Conservation (phyloP, 768 basidiomycete species). For the Phlebiopsis flavidoalba region DNA sequence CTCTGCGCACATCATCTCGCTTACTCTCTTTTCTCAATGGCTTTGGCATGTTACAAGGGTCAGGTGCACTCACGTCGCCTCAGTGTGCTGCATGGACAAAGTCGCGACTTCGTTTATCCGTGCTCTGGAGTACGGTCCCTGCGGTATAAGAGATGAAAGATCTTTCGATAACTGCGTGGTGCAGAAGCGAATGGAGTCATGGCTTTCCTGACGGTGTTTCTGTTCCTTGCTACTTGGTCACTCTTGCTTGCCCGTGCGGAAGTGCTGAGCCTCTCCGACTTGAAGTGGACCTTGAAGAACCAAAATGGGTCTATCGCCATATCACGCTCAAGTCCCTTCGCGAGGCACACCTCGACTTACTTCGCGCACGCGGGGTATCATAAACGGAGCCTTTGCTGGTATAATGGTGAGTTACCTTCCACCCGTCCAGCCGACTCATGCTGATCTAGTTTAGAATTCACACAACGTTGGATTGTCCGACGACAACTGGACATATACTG, state of each 20-base stretch:
- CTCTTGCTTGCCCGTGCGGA: conserved; percentile 12
- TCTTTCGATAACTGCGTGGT: neutral
- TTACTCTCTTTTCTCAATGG: neutral
- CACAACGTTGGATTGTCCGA: conserved; percentile 50
- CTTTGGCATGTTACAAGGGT: neutral
- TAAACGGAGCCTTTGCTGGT: conserved; percentile 46
- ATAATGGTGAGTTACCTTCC: conserved; percentile 36
- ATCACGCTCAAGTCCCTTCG: conserved; percentile 45
- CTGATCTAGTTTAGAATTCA: conserved; percentile 34
- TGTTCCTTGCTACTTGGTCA: neutral
- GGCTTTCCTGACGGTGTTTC: neutral
- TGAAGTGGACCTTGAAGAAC: conserved; percentile 50
- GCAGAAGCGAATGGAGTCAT: neutral
- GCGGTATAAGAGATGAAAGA: neutral
- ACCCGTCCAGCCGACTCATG: neutral
- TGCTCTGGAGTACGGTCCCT: neutral
- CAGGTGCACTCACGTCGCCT: neutral
- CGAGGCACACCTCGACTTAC: conserved; percentile 51
- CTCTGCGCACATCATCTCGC: neutral
- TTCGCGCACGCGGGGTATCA: conserved; percentile 46
- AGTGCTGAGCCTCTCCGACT: conserved; percentile 36
- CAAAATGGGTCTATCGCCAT: conserved; percentile 50
- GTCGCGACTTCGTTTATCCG: neutral
- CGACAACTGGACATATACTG: conserved; percentile 58
- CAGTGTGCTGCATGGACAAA: neutral